phyloP scores from a whole-genome alignment of 192 early-diverging fungal species.

The Chytriomyces confervae region DNA sequence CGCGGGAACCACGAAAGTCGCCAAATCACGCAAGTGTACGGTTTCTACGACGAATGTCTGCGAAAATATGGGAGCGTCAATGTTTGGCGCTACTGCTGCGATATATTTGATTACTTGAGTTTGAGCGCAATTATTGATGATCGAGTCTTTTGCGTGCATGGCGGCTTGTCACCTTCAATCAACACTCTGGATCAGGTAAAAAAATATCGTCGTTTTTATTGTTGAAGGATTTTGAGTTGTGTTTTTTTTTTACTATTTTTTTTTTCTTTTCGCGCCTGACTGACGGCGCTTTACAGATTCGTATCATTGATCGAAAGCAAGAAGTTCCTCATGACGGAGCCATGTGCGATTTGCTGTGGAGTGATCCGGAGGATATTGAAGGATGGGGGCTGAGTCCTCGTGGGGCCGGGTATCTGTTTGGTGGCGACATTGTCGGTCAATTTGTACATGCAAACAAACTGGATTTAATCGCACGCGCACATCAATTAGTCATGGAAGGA shows the following conservation, averaged over 20 bases:
- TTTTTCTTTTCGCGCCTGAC: neutral
- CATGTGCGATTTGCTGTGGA: constrained; percentile 98
- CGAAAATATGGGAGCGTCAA: constrained; percentile 98
- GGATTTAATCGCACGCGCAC: constrained; percentile 72
- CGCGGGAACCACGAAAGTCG: constrained; percentile 99
- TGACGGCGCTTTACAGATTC: constrained; percentile 40
- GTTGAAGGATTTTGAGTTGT: neutral
- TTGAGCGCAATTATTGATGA: constrained; percentile 97
- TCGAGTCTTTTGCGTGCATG: constrained; percentile 97
- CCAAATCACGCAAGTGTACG: constrained; percentile 99
- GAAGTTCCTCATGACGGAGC: constrained; percentile 98
- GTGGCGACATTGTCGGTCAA: constrained; percentile 80
- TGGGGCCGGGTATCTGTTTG: constrained; percentile 97
- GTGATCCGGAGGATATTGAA: constrained; percentile 86
- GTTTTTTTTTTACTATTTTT: neutral
- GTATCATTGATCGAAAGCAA: constrained; percentile 67
- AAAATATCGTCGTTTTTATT: no score
- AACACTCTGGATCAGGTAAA: constrained; percentile 93
- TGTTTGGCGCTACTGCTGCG: constrained; percentile 98
- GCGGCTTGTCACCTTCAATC: constrained; percentile 93
- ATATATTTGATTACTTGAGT: constrained; percentile 97
- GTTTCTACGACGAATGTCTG: constrained; percentile 99
- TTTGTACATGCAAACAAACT: constrained; percentile 67
- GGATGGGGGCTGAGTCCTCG: constrained; percentile 96
- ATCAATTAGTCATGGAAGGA: constrained; percentile 97